These are phyloP conservation scores for Podila clonocystis DNA, from an alignment of 192 early-diverging fungal genomes.

Conservation along the genomic window DNA sequence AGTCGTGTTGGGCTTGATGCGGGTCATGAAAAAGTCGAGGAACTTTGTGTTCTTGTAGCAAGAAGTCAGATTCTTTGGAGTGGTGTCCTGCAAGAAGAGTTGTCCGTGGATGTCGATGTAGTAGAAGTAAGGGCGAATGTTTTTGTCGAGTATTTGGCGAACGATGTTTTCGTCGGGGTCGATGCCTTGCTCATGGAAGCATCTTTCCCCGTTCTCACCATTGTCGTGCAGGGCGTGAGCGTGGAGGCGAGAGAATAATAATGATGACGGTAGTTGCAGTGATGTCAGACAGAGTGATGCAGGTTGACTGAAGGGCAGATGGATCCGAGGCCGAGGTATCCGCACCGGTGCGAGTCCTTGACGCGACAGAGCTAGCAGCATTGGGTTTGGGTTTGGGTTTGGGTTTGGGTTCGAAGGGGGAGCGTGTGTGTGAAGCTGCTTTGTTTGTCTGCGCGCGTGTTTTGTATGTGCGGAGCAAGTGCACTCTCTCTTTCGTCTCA, in stretches of 20 bases:
- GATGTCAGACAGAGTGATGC: no score
- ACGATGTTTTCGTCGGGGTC: background rate
- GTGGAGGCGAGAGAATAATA: background rate
- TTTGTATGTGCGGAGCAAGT: no score
- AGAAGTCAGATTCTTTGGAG: slow-evolving; percentile 32
- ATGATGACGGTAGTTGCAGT: no score
- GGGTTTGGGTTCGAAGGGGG: no score
- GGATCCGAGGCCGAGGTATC: no score
- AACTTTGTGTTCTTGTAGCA: slow-evolving; percentile 43
- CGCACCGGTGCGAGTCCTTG: no score
- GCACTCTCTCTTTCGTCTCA: background rate
- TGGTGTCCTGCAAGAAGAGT: slow-evolving; percentile 42
- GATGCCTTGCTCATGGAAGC: slow-evolving; percentile 1
- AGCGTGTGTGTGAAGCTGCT: no score
- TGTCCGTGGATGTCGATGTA: slow-evolving; percentile 45
- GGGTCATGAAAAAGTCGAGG: slow-evolving; percentile 28
- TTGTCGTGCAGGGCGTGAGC: background rate
- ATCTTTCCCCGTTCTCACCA: background rate
- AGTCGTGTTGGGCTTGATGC: slow-evolving; percentile 18
- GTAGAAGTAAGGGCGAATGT: slow-evolving; percentile 42
- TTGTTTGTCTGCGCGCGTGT: no score
- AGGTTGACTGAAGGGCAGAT: no score
- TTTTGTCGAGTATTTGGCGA: background rate
- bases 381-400: no score
- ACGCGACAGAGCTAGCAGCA: no score